Percentiles rank a stretch among this genome's conserved stretches.
Evolutionary conservation across 208 protist genomes (phyloP).

Genomic region (Zelonia costaricensis): DNA sequence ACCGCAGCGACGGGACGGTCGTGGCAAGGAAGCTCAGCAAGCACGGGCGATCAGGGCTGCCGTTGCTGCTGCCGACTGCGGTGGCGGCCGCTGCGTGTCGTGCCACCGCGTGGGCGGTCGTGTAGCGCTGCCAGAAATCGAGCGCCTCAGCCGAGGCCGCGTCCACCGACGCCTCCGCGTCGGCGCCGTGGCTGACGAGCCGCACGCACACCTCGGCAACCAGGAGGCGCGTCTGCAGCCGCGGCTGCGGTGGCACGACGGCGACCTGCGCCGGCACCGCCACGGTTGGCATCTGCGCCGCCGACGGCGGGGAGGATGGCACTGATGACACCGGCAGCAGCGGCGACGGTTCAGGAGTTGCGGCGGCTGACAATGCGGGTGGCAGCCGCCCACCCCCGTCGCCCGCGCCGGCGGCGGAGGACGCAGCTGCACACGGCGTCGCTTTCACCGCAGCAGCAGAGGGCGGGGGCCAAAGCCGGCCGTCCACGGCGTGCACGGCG

Average conservation of each 20-base stretch:
- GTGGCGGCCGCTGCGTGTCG: constrained; percentile 1
- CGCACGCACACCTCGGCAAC: constrained; percentile 25
- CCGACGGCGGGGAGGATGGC: neutral
- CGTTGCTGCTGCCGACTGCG: neutral
- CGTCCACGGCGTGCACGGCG: constrained; percentile 2
- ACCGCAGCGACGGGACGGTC: constrained; percentile 13
- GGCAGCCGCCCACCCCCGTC: too few relatives aligned
- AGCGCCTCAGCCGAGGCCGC: constrained; percentile 4
- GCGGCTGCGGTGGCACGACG: neutral
- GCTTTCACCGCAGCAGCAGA: neutral
- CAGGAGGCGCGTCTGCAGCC: constrained; percentile 16
- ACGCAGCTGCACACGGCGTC: neutral
- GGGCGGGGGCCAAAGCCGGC: neutral
- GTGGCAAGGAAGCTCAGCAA: constrained; percentile 16
- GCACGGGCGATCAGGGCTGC: neutral
- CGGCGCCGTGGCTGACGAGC: constrained; percentile 16
- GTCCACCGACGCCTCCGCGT: constrained; percentile 1
- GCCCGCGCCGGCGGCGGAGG: neutral
- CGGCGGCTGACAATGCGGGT: too few relatives aligned
- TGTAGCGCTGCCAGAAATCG: constrained; percentile 28
- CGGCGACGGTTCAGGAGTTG: too few relatives aligned
- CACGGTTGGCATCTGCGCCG: neutral
- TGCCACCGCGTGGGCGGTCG: constrained; percentile 12
- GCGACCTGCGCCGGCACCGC: neutral
- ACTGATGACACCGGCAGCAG: neutral